A percentile compares a stretch with the other conserved stretches of the same genome.
Evolutionary conservation across 192 early-diverging fungal species (phyloP).

Genomic region (Spinellus fusiger): DNA sequence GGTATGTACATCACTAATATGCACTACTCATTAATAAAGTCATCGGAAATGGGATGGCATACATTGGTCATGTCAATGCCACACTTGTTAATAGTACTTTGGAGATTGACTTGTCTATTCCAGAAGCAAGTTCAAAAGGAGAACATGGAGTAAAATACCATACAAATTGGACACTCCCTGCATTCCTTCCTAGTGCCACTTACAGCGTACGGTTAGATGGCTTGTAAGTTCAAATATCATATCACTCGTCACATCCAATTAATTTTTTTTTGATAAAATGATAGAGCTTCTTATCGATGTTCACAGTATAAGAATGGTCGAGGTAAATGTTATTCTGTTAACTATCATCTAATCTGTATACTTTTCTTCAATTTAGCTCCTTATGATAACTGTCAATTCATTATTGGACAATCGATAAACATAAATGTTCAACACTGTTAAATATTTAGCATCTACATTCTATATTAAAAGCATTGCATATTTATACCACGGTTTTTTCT

Average conservation of each 20-base stretch:
- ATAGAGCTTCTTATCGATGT: slow-evolving; percentile 8
- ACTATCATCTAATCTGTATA: neutral
- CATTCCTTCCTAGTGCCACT: neutral
- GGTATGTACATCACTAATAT: neutral
- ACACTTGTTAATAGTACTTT: neutral
- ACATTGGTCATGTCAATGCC: neutral
- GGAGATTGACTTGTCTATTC: neutral
- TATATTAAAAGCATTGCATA: too few species aligned
- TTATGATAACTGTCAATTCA: slow-evolving; percentile 2
- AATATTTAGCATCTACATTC: too few species aligned
- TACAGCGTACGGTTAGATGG: slow-evolving; percentile 9
- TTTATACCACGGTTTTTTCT: too few species aligned
- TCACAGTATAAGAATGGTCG: slow-evolving; percentile 6
- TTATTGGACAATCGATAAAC: neutral
- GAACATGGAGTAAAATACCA: neutral
- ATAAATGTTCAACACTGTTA: neutral
- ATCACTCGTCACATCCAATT: neutral
- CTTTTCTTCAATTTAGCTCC: slow-evolving; percentile 1
- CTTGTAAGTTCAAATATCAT: slow-evolving; percentile 4
- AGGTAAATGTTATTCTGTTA: neutral
- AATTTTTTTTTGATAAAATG: neutral
- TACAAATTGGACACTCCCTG: neutral
- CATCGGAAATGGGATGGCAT: neutral
- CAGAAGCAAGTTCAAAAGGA: neutral
- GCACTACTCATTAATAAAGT: neutral